Percentiles rank a stretch among this genome's conserved stretches.
Conservation (phyloP, 129 eudicot species). For the Tanacetum coccineum region DNA sequence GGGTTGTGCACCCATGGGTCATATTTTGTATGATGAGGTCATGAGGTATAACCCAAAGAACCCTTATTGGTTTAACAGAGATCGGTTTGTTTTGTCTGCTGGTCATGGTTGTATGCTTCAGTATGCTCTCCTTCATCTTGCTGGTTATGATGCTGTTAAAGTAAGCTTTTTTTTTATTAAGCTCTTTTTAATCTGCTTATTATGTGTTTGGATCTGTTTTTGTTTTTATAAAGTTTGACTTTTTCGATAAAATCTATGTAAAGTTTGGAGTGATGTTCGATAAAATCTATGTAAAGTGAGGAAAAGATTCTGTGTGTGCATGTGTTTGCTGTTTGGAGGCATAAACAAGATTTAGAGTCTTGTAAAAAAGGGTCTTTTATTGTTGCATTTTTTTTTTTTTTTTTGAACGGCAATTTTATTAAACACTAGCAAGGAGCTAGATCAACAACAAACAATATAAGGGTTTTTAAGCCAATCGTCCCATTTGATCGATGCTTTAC, state of each 20-base stretch:
- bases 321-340: not conserved
- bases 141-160: conserved; percentile 80
- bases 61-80: conserved; percentile 94
- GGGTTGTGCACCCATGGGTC: conserved; percentile 99
- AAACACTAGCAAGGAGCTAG: too few species aligned
- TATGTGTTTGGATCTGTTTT: not conserved
- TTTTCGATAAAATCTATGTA: not conserved
- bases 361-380: not conserved
- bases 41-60: conserved; percentile 98
- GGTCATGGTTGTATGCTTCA: conserved; percentile 99
- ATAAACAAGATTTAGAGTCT: too few species aligned
- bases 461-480: too few species aligned
- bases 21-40: conserved; percentile 87
- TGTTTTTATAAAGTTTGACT: not conserved
- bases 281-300: not conserved
- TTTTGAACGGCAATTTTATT: too few species aligned
- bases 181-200: too few species aligned
- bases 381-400: not conserved
- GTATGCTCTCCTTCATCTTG: conserved; percentile 93
- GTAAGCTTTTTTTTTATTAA: conserved; percentile 25
- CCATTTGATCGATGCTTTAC: too few species aligned
- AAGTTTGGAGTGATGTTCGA: conserved; percentile 1
- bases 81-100: conserved; percentile 94
- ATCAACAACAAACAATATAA: too few species aligned
- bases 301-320: conserved; percentile 8